Base-by-base conservation (phyloP, 2,329 filamentous ascomycete genomes). In the Tolypocladium pustulatum region DNA sequence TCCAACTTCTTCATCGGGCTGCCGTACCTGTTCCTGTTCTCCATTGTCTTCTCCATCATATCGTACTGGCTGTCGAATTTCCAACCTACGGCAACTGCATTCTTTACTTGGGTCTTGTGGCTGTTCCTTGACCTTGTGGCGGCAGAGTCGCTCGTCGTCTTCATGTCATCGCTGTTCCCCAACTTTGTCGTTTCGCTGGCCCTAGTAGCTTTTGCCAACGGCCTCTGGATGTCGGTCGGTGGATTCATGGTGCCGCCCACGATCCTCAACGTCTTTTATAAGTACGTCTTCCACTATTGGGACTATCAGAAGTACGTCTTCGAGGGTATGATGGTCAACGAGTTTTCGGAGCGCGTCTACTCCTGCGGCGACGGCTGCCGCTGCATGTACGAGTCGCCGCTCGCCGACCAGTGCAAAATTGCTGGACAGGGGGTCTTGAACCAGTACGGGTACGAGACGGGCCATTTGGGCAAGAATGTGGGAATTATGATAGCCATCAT, bases 301-400 rank as follows among this genome's bases (percentile, higher is more conserved):
- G 89, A 95, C 69, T 95, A 95, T 67, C 90, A 93, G 69, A 82
- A 78, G 49, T 95, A 92, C 65, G 90, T 95, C 4, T 96, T 95
- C 69, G 84, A 93, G 68, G 90, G 89, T 17, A 94, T 96, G 90
- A 94, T 95, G 89, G 85, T 93, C 57, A 95, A 94, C 67, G 89
- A 96, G 74, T 94, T 96, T 69, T 75, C 76, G 1, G 63, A 81
- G 22, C 77, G 89, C 17, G 79, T 75, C 3, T 95, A 89, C 25
- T 62, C 46, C 73, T 78, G 62, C 4, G 68, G 64, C 0, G 56
- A 61, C 5, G 72, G 71, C 0, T 91, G 84, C 65, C 78, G 79
- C 46, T 95, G 90, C 74, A 87, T 90, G 82, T 94, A 87, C 70
- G 80, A 61, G 69, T 91, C 59, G 81, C 80, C 46, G 68, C 76